Evolutionary conservation across 805 yeast species (phyloP).

Genomic region (Saturnispora gosingensis): DNA sequence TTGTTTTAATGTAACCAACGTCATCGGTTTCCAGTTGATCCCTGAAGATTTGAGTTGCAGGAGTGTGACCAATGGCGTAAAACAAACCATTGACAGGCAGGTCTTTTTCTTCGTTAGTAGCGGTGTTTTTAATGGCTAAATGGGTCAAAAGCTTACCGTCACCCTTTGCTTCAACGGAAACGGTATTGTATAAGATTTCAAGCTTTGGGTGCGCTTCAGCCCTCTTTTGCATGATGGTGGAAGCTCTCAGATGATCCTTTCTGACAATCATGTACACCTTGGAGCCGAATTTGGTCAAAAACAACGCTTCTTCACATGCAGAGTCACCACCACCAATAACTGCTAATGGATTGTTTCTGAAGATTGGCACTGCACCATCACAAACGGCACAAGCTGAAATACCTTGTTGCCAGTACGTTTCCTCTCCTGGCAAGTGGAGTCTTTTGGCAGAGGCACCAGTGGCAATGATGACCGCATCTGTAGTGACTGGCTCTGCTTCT

Average conservation of each 20-base stretch:
- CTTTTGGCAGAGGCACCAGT: conserved; percentile 99
- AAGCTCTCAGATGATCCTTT: conserved; percentile 90
- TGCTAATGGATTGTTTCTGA: conserved; percentile 95
- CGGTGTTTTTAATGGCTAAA: conserved; percentile 58
- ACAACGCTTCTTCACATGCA: conserved; percentile 98
- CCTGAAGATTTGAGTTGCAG: conserved; percentile 79
- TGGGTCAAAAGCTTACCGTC: conserved; percentile 73
- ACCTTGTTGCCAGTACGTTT: conserved; percentile 97
- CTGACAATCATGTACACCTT: conserved; percentile 91
- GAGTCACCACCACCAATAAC: conserved; percentile 99
- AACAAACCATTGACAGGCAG: conserved; percentile 83
- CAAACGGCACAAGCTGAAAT: conserved; percentile 99
- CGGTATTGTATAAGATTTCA: conserved; percentile 83
- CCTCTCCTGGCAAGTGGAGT: conserved; percentile 91
- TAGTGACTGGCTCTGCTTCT: conserved; percentile 81
- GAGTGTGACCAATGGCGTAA: conserved; percentile 96
- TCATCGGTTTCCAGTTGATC: conserved; percentile 79
- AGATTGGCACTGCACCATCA: conserved; percentile 99
- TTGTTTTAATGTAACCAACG: conserved; percentile 79
- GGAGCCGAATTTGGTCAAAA: conserved; percentile 94
- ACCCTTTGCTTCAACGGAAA: conserved; percentile 83
- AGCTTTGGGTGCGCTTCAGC: conserved; percentile 75
- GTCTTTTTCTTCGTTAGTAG: conserved; percentile 59
- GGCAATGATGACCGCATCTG: conserved; percentile 88
- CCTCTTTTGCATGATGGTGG: conserved; percentile 95